Conservation (phyloP, 2,329 filamentous ascomycete genomes). For the Neonectria sp. region DNA sequence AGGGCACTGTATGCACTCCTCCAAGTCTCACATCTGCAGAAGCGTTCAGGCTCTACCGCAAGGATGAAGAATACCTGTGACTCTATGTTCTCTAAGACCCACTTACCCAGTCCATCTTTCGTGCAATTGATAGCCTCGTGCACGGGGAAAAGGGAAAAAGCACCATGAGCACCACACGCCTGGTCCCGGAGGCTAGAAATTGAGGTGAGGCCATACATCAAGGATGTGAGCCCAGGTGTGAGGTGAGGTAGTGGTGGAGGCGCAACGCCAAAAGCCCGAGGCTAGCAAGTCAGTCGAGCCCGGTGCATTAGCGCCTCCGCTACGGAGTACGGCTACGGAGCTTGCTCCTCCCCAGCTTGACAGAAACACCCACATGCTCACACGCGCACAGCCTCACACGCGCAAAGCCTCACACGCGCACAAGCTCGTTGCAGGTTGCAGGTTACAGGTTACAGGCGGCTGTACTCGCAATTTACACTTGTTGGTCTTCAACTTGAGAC, state of each 20-base stretch:
- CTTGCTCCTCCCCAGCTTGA: slow-evolving; percentile 5
- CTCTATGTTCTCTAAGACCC: not conserved
- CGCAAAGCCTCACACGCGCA: not conserved
- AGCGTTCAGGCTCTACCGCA: not conserved
- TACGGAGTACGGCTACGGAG: slow-evolving; percentile 22
- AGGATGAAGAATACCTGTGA: not conserved
- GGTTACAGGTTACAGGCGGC: too few relatives aligned
- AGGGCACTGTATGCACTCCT: slow-evolving; percentile 5
- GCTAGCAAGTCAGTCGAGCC: slow-evolving; percentile 34
- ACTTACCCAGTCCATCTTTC: not conserved
- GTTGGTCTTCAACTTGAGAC: not conserved
- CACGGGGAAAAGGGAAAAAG: not conserved
- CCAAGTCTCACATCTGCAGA: not conserved
- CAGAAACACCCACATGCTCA: not conserved
- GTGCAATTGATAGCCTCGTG: not conserved
- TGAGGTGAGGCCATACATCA: slow-evolving; percentile 27
- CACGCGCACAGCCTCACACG: not conserved
- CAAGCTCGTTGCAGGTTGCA: not conserved
- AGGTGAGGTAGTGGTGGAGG: slow-evolving; percentile 34
- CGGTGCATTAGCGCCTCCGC: slow-evolving; percentile 45
- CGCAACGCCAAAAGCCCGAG: slow-evolving; percentile 2
- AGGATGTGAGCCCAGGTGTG: slow-evolving; percentile 34
- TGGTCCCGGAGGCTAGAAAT: not conserved
- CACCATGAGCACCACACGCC: not conserved
- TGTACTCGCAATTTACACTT: not conserved